A percentile compares a stretch with the other conserved stretches of the same genome.
Conservation (phyloP, 495 filamentous ascomycete species). For the Penicillium cosmopolitanum region DNA sequence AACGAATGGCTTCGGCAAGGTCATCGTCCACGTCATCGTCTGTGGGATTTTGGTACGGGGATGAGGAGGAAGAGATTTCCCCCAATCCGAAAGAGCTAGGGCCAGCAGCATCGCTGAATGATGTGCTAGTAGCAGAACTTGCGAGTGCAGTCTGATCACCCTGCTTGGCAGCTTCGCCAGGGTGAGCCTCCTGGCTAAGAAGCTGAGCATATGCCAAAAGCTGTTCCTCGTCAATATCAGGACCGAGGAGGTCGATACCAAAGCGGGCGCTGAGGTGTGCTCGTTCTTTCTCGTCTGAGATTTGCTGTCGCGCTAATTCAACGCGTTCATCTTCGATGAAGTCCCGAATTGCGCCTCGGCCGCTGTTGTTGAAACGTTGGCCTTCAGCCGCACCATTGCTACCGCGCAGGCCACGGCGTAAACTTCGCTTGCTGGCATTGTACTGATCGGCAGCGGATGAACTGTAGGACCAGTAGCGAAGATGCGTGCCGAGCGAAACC, state of each 20-base stretch:
- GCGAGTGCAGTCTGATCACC: conserved; percentile 48
- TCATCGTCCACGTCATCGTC: conserved; percentile 71
- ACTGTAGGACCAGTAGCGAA: conserved; percentile 94
- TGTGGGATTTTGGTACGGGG: conserved; percentile 42
- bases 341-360: conserved; percentile 66
- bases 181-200: conserved; percentile 78
- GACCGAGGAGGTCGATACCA: conserved; percentile 75
- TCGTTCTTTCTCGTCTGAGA: conserved; percentile 62
- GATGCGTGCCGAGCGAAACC: conserved; percentile 81
- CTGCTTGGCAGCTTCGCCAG: conserved; percentile 61
- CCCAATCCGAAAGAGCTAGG: conserved; percentile 55
- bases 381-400: conserved; percentile 57
- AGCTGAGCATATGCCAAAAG: conserved; percentile 86
- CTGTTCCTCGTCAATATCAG: conserved; percentile 80
- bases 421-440: conserved; percentile 63
- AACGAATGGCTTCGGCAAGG: conserved; percentile 77
- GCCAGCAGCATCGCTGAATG: conserved; percentile 44
- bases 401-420: conserved; percentile 62
- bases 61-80: conserved; percentile 48
- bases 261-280: conserved; percentile 75
- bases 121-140: conserved; percentile 49
- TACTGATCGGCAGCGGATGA: conserved; percentile 68
- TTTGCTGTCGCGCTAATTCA: conserved; percentile 78
- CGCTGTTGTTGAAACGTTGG: conserved; percentile 60
- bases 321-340: conserved; percentile 82